Percentiles rank a stretch among this genome's conserved stretches.
Evolutionary conservation across 2,329 filamentous ascomycete genomes (phyloP).

Genomic region (Metarhizium sp.): DNA sequence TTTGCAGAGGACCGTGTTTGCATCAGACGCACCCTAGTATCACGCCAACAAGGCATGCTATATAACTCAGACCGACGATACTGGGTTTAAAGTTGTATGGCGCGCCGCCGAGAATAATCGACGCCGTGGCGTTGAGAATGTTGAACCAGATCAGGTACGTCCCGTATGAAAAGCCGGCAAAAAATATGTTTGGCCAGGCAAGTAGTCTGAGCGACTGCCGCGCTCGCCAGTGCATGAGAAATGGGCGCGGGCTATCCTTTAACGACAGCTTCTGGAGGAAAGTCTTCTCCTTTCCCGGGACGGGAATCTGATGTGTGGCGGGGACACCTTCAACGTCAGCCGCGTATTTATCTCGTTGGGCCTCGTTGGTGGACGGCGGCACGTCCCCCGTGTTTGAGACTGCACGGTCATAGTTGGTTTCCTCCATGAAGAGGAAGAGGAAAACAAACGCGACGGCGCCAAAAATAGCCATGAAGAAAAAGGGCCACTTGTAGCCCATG

Average conservation of each 20-base stretch:
- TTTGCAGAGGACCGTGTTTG: neutral
- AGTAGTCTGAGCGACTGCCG: constrained; percentile 27
- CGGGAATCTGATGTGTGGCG: neutral
- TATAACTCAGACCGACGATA: constrained; percentile 28
- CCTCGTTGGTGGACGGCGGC: neutral
- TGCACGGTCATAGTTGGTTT: constrained; percentile 42
- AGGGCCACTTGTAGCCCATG: constrained; percentile 31
- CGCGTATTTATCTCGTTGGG: neutral
- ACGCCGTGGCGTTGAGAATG: constrained; percentile 33
- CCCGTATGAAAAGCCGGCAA: constrained; percentile 31
- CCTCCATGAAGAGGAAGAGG: constrained; percentile 49
- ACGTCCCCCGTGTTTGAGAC: constrained; percentile 1
- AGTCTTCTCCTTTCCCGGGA: constrained; percentile 20
- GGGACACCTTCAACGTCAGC: neutral
- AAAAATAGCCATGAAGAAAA: constrained; percentile 33
- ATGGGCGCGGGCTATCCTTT: constrained; percentile 23
- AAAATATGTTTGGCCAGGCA: constrained; percentile 32
- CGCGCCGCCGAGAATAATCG: constrained; percentile 25
- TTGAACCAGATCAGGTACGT: constrained; percentile 33
- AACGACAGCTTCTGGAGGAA: constrained; percentile 33
- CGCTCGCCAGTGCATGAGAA: constrained; percentile 27
- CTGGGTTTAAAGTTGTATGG: constrained; percentile 30
- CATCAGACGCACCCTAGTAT: constrained; percentile 16
- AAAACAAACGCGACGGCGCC: constrained; percentile 24
- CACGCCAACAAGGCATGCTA: constrained; percentile 26